Base-by-base conservation (phyloP, 1,284 basidiomycete species). In the Puccinia novopanici region DNA sequence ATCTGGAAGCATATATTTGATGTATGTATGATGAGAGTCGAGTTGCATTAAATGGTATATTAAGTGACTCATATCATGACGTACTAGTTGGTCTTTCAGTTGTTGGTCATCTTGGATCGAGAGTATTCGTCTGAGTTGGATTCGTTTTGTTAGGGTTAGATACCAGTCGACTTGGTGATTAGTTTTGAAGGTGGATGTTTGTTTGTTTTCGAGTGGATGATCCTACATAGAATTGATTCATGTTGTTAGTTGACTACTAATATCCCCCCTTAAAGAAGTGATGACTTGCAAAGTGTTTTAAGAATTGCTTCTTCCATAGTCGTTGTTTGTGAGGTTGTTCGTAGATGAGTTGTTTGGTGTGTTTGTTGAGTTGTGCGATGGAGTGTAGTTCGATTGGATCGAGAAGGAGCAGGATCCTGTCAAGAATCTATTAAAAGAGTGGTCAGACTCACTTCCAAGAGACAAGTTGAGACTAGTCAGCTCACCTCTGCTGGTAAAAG, bases 201-300 rank as follows among this genome's bases (percentile, higher is more conserved):
- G 10, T 3, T n/a, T 8, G 61, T 65, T 19, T n/a, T 54, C 17
- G 37, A 45, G 22, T 42, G 61, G 61, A 30, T 65, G 13, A 17
- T 65, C 61, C 61, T n/a, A n/a, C n/a, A n/a, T n/a, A n/a, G n/a
- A n/a, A n/a, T n/a, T n/a, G n/a, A n/a, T n/a, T n/a, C n/a, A n/a
- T n/a, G n/a, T n/a, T n/a, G n/a, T n/a, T n/a, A n/a, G n/a, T n/a
- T n/a, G n/a, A n/a, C n/a, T n/a, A n/a, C n/a, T n/a, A n/a, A n/a
- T n/a, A n/a, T n/a, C n/a, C n/a, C n/a, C n/a, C n/a, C n/a, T n/a
- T n/a, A n/a, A n/a, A n/a, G n/a, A n/a, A n/a, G n/a, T n/a, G n/a
- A n/a, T n/a, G 27, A 70, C 61, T 55, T 52, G 70, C 76, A 45
- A 78, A 78, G 30, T 70, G 40, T 3, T 71, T 78, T 17, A 71